Evolutionary conservation across 768 basidiomycete genomes (phyloP).

Genomic region (Nidularia sp.): DNA sequence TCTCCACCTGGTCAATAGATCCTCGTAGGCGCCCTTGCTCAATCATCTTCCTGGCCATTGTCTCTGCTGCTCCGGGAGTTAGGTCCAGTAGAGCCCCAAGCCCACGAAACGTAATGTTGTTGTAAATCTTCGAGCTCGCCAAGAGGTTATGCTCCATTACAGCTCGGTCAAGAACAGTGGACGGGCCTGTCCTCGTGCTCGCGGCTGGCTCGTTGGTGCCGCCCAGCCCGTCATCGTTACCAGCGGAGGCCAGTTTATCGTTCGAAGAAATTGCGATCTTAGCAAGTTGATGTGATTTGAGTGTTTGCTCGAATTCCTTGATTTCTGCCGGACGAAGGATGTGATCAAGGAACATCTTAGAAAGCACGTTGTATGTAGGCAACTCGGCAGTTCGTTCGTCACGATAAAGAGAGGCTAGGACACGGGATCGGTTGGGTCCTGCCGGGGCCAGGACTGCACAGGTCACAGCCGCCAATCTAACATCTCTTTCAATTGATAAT

Average conservation of each 20-base stretch:
- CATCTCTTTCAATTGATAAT: background rate
- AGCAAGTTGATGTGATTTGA: constrained; percentile 94
- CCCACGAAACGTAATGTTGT: constrained; percentile 95
- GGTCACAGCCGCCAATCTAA: constrained; percentile 84
- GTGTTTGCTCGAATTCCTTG: constrained; percentile 80
- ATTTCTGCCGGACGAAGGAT: constrained; percentile 90
- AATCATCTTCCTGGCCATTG: constrained; percentile 98
- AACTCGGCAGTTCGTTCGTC: constrained; percentile 87
- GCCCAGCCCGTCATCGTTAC: constrained; percentile 50
- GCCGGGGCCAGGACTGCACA: constrained; percentile 97
- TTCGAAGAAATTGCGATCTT: constrained; percentile 81
- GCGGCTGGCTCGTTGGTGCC: constrained; percentile 39
- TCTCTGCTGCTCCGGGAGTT: constrained; percentile 90
- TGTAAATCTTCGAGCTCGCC: constrained; percentile 95
- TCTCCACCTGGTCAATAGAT: constrained; percentile 94
- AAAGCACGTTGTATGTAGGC: constrained; percentile 83
- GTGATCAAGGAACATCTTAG: constrained; percentile 98
- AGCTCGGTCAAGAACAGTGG: constrained; percentile 93
- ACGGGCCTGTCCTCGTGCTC: constrained; percentile 85
- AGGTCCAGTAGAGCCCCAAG: constrained; percentile 86
- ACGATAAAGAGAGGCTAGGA: constrained; percentile 88
- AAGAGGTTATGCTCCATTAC: constrained; percentile 99
- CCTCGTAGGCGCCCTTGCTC: constrained; percentile 93
- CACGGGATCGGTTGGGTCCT: constrained; percentile 91
- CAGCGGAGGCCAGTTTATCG: constrained; percentile 69